Evolutionary conservation across 768 basidiomycete genomes (phyloP), one percentile per base, ranked within the genome.

Genomic region (Piloderma croceum): DNA sequence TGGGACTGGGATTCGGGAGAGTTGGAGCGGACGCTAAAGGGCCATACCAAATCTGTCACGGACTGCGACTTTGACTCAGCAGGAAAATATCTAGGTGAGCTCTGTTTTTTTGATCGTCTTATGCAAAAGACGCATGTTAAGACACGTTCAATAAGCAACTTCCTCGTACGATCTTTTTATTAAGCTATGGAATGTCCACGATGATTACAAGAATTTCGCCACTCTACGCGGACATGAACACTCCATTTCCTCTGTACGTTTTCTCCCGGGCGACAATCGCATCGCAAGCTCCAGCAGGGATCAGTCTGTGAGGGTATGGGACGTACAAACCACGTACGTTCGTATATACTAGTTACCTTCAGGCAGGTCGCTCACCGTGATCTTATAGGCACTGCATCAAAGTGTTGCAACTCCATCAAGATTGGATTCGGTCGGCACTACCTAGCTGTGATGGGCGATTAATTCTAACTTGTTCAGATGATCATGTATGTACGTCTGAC

Each of bases 161-260:
- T 74, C 71, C 47, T 93, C 91, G 3, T 83, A 83, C 38, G 91
- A 94, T 64, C 69, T 93, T 35, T 88, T 89, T 51, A 81, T 94
- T 66, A 91, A 91, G 65, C 72, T 94, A 44, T 94, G 91, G 91
- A 88, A 92, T 60, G 77, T 82, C 12, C 74, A 81, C 48, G 85
- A 89, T 58, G 89, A 90, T 50, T 93, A 87, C 73, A 90, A 88
- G 67, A 91, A 90, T 58, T 72, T 73, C 42, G 86, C 85, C 62
- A 91, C 90, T 3, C 68, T 93, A 35, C 79, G 82, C 41, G 91
- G 90, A 6, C 91, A 94, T 53, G 91, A 94, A 59, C 91, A 94
- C 60, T 80, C 86, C 10, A 85, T 94, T 36, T 92, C 91, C 9
- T 79, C 79, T 20, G 90, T 83, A 2, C 77, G 82, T 15, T 94